Base-by-base conservation (phyloP, 106 monocot species). In the Dendrobium officinale region DNA sequence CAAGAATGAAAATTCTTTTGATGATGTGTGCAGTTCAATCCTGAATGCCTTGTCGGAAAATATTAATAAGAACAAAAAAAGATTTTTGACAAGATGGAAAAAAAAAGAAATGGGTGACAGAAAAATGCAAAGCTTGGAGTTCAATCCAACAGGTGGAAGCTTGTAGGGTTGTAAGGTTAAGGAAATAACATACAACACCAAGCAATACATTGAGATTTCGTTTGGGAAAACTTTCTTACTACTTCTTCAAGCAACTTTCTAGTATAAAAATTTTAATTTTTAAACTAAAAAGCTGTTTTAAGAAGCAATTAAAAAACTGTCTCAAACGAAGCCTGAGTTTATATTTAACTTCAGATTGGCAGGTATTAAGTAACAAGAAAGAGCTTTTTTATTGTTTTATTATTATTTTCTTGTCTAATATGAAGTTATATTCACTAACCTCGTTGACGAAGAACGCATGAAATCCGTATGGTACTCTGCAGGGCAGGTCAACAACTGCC, bases 371-470 rank as follows among this genome's bases (percentile, higher is more conserved):
- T 33, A 72, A 26, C 40, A 41, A 40, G 15, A 40, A 6, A 16
- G 40, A 16, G 44, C 8, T 26, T 67, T 67, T 67, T 29, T 29
- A 67, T 6, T 24, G 2, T 67, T 24, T 31, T 31, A 31, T 31
- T 31, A 31, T 31, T 31, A 31, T 22, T 66, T 66, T 66, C 8
- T 26, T 66, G 17, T 18, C 18, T 55, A 18, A 55, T 22, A 72
- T 33, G 72, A 29, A 72, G 13, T 5, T 20, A 41, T 42, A 75
- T 44, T 43, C 17, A 67, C 85, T 84, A 3, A 98, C 97, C 97
- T 98, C 91, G 13, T 72, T 94, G 19, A 98, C 85, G 58, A 98
- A 98, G 73, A 98, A 94, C 19, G 94, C 97, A 85, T 94, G 97
- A 72, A 98, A 98, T 78, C 97, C 97, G 54, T 83, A 82, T 4